Base-by-base conservation (phyloP, 1,284 basidiomycete species). In the Ceratobasidium sp. region DNA sequence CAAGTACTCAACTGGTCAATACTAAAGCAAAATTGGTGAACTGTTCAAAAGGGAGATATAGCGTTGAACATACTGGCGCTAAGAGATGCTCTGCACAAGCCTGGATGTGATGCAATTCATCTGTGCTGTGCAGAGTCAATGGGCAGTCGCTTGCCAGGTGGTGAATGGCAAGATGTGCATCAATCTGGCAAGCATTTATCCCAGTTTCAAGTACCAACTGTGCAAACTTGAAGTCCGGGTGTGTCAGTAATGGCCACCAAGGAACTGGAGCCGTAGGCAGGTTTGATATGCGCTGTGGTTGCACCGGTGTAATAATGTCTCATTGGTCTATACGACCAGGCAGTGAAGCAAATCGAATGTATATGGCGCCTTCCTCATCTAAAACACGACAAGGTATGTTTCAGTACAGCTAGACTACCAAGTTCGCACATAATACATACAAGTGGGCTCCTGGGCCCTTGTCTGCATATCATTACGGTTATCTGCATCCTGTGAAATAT, bases 191-290 rank as follows among this genome's bases (percentile, higher is more conserved):
- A 3, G 34, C 37, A n/a, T n/a, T 62, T 6, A 62, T 43, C 1
- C 59, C 59, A 2, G 59, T 43, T n/a, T 62, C 37, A 7, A 62
- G 9, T 11, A 34, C 59, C 1, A 43, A 15, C 8, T 9, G 59
- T 19, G 59, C 59, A n/a, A 62, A 62, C 7, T 34, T 34, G 37
- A 62, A 62, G n/a, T 62, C 59, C 2, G 59, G 37, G n/a, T 62
- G 59, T 19, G 59, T 43, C 15, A 40, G 8, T 43, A 62, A 62
- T 4, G 59, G 59, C 34, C 34, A 40, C 59, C 59, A 62, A 17
- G 59, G 59, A 19, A 17, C 34, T 29, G 25, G 25, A 29, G 25
- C 25, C 25, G 25, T 29, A 29, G 25, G 25, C 25, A 29, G n/a
- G 29, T 19, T 29, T 34, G 29, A 59, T 6, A 17, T 34, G 29